Conservation (phyloP, 23 red algal genomes). For the Gracilaria gracilis region DNA sequence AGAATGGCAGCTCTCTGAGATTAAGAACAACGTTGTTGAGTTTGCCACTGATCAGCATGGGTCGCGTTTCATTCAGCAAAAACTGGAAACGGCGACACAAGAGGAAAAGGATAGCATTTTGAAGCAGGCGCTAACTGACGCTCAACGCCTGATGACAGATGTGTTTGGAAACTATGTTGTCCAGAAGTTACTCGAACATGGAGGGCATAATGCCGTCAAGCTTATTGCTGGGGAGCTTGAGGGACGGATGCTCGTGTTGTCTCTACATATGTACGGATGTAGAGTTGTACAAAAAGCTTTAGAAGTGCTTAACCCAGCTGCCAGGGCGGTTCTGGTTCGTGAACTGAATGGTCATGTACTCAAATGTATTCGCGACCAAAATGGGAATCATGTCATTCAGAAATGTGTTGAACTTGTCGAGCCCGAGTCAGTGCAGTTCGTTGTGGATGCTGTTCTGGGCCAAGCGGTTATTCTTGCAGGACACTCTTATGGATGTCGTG, state of each 20-base stretch:
- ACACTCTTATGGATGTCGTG: constrained; percentile 98
- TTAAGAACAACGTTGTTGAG: constrained; percentile 93
- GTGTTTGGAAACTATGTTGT: constrained; percentile 99
- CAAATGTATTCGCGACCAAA: constrained; percentile 99
- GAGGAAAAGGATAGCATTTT: constrained; percentile 79
- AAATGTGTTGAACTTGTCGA: constrained; percentile 96
- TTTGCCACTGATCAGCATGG: constrained; percentile 99
- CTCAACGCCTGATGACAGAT: constrained; percentile 92
- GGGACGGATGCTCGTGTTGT: constrained; percentile 90
- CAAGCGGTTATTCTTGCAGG: constrained; percentile 92
- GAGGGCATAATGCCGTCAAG: constrained; percentile 69
- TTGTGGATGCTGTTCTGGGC: constrained; percentile 87
- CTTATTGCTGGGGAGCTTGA: constrained; percentile 83
- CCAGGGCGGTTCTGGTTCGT: constrained; percentile 69
- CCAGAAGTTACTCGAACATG: constrained; percentile 93
- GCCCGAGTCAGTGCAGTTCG: constrained; percentile 87
- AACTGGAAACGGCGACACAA: constrained; percentile 78
- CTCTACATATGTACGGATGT: constrained; percentile 99
- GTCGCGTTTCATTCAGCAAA: constrained; percentile 98
- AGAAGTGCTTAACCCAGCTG: constrained; percentile 78
- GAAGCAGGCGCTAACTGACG: constrained; percentile 75
- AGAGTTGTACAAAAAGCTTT: constrained; percentile 99
- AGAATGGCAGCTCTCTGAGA: constrained; percentile 88
- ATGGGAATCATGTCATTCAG: constrained; percentile 99
- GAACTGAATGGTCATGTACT: constrained; percentile 98